phyloP scores from a whole-genome alignment of 768 basidiomycete species.

The Termitomyces sp. region DNA sequence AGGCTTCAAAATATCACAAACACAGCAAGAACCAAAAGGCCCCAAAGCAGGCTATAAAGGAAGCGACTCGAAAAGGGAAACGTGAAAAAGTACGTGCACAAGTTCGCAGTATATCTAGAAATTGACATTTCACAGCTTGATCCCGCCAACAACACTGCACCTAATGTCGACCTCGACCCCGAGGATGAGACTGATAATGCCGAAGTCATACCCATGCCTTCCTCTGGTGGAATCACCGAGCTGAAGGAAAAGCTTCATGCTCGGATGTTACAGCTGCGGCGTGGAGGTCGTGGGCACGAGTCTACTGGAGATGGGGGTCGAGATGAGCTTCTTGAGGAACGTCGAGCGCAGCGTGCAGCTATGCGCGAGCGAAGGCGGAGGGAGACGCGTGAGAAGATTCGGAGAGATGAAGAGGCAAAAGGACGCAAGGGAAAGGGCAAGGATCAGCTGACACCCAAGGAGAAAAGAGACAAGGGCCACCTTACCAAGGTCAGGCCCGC shows the following conservation, averaged over 20 bases:
- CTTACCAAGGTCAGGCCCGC: conserved; percentile 44
- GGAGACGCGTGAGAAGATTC: conserved; percentile 80
- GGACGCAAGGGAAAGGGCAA: conserved; percentile 45
- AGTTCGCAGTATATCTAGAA: not conserved
- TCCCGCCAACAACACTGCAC: conserved; percentile 70
- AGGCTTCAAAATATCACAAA: conserved; percentile 71
- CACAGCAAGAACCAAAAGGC: conserved; percentile 84
- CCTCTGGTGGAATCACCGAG: conserved; percentile 51
- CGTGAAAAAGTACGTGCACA: conserved; percentile 63
- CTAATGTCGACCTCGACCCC: conserved; percentile 30
- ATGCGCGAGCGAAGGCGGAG: conserved; percentile 83
- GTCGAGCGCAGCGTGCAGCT: conserved; percentile 68
- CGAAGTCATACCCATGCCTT: conserved; percentile 58
- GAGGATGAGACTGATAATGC: conserved; percentile 28
- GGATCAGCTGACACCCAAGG: conserved; percentile 20
- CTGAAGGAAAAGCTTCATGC: conserved; percentile 73
- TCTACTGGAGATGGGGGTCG: conserved; percentile 39
- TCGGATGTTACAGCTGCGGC: conserved; percentile 66
- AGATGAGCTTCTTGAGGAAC: conserved; percentile 81
- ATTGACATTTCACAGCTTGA: conserved; percentile 60
- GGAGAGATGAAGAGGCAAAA: conserved; percentile 57
- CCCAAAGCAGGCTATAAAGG: conserved; percentile 82
- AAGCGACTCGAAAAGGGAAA: conserved; percentile 84
- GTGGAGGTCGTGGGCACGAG: conserved; percentile 24
- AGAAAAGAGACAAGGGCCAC: conserved; percentile 35